Evolutionary conservation across 208 protist genomes (phyloP).

Genomic region (Trypanosoma rangeli): DNA sequence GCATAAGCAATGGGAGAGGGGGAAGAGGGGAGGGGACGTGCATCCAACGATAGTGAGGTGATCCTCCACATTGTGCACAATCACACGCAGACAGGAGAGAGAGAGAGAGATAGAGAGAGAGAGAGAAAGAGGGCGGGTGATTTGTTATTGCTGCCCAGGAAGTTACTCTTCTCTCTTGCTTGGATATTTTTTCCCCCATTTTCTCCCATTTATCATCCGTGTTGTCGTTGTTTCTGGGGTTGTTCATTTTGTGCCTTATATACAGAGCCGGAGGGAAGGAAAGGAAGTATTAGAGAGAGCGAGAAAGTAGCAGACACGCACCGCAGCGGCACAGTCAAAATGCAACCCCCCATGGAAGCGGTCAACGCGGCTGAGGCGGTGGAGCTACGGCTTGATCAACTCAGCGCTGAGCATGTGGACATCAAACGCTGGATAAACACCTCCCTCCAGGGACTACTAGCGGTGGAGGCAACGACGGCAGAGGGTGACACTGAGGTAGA

Average conservation of each 20-base stretch:
- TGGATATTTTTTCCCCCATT: too few species aligned
- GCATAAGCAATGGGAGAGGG: too few species aligned
- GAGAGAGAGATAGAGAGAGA: too few species aligned
- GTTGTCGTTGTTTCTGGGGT: neutral
- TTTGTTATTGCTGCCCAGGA: too few species aligned
- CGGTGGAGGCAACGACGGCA: neutral
- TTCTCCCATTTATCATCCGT: too few species aligned
- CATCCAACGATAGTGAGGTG: too few species aligned
- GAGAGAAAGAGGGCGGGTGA: too few species aligned
- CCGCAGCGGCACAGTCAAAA: neutral
- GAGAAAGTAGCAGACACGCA: neutral
- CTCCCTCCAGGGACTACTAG: constrained; percentile 24
- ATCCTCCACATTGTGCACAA: too few species aligned
- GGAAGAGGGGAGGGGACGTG: too few species aligned
- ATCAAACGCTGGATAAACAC: constrained; percentile 63
- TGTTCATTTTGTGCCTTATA: neutral
- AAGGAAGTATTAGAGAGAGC: neutral
- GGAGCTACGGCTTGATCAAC: constrained; percentile 17
- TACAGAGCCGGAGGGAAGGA: neutral
- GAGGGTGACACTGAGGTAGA: constrained; percentile 32
- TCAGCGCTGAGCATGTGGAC: constrained; percentile 35
- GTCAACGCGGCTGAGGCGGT: neutral
- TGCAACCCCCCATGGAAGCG: neutral
- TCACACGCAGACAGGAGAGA: too few species aligned
- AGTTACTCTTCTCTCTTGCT: too few species aligned